Conservation (phyloP, 768 basidiomycete genomes). For the Auricularia heimuer region DNA sequence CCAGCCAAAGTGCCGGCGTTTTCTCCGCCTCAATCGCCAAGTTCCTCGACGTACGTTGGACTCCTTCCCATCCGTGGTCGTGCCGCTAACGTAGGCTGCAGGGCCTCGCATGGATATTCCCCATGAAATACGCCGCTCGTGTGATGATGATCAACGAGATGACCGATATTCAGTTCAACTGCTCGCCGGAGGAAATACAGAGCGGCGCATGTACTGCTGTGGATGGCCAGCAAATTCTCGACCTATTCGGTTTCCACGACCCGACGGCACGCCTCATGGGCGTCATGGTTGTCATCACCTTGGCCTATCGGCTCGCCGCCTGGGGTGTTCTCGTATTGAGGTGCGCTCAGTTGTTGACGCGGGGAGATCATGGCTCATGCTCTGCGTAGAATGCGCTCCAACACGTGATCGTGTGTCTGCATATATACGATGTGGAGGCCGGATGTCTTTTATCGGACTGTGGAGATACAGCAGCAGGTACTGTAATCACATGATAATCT, state of each 20-base stretch:
- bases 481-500: too few species aligned
- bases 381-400: too few species aligned
- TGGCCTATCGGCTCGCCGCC: not conserved
- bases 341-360: not conserved
- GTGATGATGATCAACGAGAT: conserved; percentile 2
- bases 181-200: not conserved
- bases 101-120: not conserved
- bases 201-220: not conserved
- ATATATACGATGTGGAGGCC: too few species aligned
- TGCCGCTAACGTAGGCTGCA: not conserved
- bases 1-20: not conserved
- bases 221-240: not conserved
- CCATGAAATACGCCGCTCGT: not conserved
- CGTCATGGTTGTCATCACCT: not conserved
- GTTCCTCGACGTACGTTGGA: not conserved
- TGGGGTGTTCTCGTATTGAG: not conserved
- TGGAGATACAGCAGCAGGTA: too few species aligned
- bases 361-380: too few species aligned
- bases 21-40: not conserved
- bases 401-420: too few species aligned
- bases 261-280: not conserved
- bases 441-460: too few species aligned
- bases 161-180: not conserved
- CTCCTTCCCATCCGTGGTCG: not conserved
- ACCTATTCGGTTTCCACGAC: not conserved